Evolutionary conservation across 345 rosid genomes (phyloP).

Genomic region (Gossypium rotundifolium): DNA sequence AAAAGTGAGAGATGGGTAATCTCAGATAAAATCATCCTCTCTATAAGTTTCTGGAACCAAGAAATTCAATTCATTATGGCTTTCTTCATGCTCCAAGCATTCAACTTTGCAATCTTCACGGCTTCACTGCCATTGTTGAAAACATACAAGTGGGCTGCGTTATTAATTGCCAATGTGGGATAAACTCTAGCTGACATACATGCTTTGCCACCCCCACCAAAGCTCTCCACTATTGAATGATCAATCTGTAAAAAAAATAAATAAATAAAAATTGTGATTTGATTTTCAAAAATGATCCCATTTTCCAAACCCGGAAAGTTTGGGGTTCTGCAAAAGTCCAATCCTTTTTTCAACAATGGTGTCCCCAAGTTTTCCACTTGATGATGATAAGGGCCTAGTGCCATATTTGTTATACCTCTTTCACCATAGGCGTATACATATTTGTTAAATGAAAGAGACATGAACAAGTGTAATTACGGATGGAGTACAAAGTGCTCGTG

Average conservation of each 20-base stretch:
- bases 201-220: conserved; percentile 56
- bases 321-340: not conserved
- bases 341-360: not conserved
- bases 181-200: conserved; percentile 74
- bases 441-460: too few species aligned
- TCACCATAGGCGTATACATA: too few species aligned
- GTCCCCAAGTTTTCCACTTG: not conserved
- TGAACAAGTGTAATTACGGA: not conserved
- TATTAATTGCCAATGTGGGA: conserved; percentile 42
- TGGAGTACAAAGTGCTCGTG: not conserved
- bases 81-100: conserved; percentile 78
- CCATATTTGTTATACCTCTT: not conserved
- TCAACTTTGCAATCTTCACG: conserved; percentile 33
- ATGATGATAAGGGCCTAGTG: not conserved
- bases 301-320: not conserved
- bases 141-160: conserved; percentile 36
- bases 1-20: too few species aligned
- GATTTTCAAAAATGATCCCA: not conserved
- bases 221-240: conserved; percentile 75
- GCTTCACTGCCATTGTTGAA: conserved; percentile 55
- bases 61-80: conserved; percentile 33
- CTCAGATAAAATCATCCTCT: not conserved
- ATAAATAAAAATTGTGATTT: too few species aligned
- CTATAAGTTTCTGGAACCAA: not conserved
- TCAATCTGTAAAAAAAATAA: conserved; percentile 58